Conservation (phyloP, 2,329 filamentous ascomycete species). For the Diplodia scrobiculata region DNA sequence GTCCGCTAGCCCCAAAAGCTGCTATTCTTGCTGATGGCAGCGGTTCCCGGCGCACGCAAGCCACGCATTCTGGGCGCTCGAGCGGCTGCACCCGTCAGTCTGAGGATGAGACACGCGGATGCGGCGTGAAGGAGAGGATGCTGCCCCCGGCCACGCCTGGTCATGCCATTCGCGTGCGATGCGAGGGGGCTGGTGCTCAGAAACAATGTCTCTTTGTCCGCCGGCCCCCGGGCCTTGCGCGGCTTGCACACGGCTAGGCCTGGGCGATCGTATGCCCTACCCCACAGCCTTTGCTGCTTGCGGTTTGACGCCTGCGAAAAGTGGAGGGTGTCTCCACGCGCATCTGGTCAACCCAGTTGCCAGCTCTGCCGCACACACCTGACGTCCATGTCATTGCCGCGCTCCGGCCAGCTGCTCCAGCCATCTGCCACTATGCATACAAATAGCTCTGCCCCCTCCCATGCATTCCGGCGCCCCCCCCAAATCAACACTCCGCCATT, state of each 20-base stretch:
- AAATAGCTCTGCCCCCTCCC: slow-evolving; percentile 26
- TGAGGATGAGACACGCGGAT: slow-evolving; percentile 13
- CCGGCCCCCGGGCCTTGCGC: slow-evolving; percentile 2
- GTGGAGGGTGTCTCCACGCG: slow-evolving; percentile 19
- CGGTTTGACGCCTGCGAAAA: slow-evolving; percentile 22
- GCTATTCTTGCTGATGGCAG: background rate
- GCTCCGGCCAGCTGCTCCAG: slow-evolving; percentile 19
- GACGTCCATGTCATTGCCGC: slow-evolving; percentile 4
- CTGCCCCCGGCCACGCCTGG: slow-evolving; percentile 9
- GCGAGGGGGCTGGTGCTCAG: slow-evolving; percentile 27
- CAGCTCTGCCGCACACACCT: background rate
- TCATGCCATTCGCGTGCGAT: slow-evolving; percentile 8
- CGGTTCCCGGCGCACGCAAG: background rate
- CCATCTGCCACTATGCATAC: slow-evolving; percentile 24
- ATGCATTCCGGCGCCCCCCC: slow-evolving; percentile 12
- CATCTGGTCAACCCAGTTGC: slow-evolving; percentile 23
- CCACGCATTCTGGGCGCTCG: slow-evolving; percentile 2
- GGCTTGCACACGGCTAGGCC: slow-evolving; percentile 25
- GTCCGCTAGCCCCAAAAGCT: background rate
- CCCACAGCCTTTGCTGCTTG: slow-evolving; percentile 27
- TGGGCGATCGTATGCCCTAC: slow-evolving; percentile 20
- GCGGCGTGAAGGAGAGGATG: background rate
- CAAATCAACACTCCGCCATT: slow-evolving; percentile 1
- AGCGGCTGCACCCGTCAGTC: slow-evolving; percentile 14
- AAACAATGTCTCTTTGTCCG: slow-evolving; percentile 30